Conservation (phyloP, 768 basidiomycete genomes). For the Cubamyces lactineus region DNA sequence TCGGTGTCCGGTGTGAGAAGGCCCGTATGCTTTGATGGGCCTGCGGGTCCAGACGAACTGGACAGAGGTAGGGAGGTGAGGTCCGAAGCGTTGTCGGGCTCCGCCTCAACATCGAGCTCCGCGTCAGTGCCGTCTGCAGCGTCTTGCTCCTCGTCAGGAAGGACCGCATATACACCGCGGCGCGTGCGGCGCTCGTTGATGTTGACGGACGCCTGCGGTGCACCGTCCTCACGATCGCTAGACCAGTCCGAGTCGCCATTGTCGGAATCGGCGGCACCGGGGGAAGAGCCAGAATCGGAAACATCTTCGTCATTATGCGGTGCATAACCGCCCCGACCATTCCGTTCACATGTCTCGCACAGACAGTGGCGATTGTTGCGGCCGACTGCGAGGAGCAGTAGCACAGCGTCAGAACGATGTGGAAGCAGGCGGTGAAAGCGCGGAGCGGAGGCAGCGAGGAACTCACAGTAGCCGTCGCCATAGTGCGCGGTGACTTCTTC, state of each 20-base stretch:
- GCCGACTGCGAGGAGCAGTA: constrained; percentile 50
- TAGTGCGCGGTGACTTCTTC: constrained; percentile 92
- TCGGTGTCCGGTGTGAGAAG: constrained; percentile 36
- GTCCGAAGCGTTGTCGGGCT: constrained; percentile 50
- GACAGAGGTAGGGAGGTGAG: constrained; percentile 52
- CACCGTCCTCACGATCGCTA: constrained; percentile 35
- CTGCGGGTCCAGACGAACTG: constrained; percentile 18
- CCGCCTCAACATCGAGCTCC: constrained; percentile 54
- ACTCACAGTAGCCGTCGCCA: constrained; percentile 89
- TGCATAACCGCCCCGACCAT: constrained; percentile 72
- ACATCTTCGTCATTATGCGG: constrained; percentile 57
- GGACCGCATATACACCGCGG: constrained; percentile 78
- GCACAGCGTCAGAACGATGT: constrained; percentile 24
- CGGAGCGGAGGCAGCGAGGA: constrained; percentile 4
- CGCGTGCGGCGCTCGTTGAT: constrained; percentile 81
- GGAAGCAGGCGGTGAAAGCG: constrained; percentile 14
- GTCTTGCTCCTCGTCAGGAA: constrained; percentile 57
- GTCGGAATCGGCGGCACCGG: constrained; percentile 47
- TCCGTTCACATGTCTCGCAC: constrained; percentile 85
- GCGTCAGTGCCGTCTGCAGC: constrained; percentile 51
- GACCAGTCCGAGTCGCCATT: constrained; percentile 30
- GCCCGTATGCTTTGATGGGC: constrained; percentile 26
- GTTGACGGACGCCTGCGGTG: constrained; percentile 47
- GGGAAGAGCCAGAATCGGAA: constrained; percentile 38
- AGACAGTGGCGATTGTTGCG: constrained; percentile 75